Evolutionary conservation across 257 asterid species (phyloP), one percentile per base, ranked within the genome.

Genomic region (Pogostemon cablin): DNA sequence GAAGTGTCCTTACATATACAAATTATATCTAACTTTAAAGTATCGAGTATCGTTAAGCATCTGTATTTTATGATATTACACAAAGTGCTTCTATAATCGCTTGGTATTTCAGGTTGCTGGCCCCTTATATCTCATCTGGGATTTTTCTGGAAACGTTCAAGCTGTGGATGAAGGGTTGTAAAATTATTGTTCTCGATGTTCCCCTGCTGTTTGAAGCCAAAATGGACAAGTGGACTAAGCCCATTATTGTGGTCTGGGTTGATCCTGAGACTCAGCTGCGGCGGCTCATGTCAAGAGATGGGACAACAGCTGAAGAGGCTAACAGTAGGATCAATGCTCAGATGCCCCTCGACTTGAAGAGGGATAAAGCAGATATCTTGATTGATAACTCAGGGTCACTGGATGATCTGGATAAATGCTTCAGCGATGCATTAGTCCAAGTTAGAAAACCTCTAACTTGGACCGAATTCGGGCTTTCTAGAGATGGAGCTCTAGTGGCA

Each of bases 121-220:
- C 98, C 46, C 92, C 99, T 17, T 84, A 85, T 73, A 89, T 95
- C 74, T 91, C 96, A 44, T 72, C 80, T 17, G 95, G 98, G 44
- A 89, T 91, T 57, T 65, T 87, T 43, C 32, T 73, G 75, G 86
- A 86, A 84, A 96, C 88, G 55, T 74, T 95, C 79, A 91, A 89
- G 83, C 76, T 88, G 39, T 95, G 99, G 99, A 37, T 89, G 67
- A 85, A 79, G 77, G 96, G 97, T 50, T 86, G 79, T 58, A 83
- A 83, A 55, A 72, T 75, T 48, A 89, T 91, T 50, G 88, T 91
- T 76, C 97, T 95, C 15, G 99, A 95, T 61, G 93, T 95, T 67
- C 99, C 98, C 69, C 81, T 95, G 79, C 79, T 95, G 85, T 91
- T 95, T 76, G 97, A 95, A 81, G 93, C 90, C 74, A 89, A 89